A percentile compares a stretch with the other conserved stretches of the same genome.
These are phyloP conservation scores for Canna indica DNA, from an alignment of 176 grass and related monocot species.

Conservation along the genomic window DNA sequence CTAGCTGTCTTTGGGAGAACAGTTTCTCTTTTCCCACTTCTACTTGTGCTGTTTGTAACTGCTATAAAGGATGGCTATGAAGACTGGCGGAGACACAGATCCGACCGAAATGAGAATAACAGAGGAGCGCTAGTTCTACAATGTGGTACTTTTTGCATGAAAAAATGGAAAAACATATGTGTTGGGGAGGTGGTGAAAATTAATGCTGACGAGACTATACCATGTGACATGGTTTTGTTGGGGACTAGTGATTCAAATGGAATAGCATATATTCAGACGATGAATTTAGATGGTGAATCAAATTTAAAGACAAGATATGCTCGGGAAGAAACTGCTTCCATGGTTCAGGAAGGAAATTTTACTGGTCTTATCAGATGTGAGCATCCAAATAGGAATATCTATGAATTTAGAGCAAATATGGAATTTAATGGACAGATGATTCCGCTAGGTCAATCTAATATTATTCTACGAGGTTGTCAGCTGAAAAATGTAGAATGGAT, in stretches of 20 bases:
- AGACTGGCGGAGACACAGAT: slow-evolving; percentile 93
- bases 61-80: slow-evolving; percentile 99
- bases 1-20: slow-evolving; percentile 98
- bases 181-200: slow-evolving; percentile 94
- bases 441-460: slow-evolving; percentile 93
- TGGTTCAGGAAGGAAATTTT: slow-evolving; percentile 41
- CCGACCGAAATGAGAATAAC: slow-evolving; percentile 96
- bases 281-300: slow-evolving; percentile 99
- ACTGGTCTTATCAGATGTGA: slow-evolving; percentile 80
- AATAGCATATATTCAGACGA: slow-evolving; percentile 99
- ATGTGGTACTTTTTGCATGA: slow-evolving; percentile 56
- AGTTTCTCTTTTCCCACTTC: slow-evolving; percentile 85
- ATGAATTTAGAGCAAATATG: slow-evolving; percentile 97
- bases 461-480: slow-evolving; percentile 90
- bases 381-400: slow-evolving; percentile 95
- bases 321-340: slow-evolving; percentile 70
- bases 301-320: slow-evolving; percentile 99
- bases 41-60: slow-evolving; percentile 94
- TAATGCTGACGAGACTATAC: slow-evolving; percentile 76
- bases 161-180: slow-evolving; percentile 93
- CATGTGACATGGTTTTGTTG: slow-evolving; percentile 94
- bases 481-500: slow-evolving; percentile 96
- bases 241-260: slow-evolving; percentile 87
- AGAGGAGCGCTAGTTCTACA: slow-evolving; percentile 79
- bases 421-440: slow-evolving; percentile 66